phyloP scores from a whole-genome alignment of 768 basidiomycete genomes.

The Daedaleopsis nitida region DNA sequence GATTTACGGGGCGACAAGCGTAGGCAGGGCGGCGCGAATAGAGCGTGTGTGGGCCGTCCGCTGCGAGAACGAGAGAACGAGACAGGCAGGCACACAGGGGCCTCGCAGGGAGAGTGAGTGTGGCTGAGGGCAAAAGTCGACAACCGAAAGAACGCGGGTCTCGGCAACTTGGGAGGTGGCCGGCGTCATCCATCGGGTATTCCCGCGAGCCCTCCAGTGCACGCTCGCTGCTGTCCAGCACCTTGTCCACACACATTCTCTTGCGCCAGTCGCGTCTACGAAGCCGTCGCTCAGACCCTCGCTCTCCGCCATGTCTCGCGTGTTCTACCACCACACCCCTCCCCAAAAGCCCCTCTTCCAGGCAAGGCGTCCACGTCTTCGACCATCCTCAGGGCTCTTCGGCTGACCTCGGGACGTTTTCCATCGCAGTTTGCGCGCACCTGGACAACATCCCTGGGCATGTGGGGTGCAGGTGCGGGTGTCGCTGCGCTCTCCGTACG shows the following conservation, averaged over 20 bases:
- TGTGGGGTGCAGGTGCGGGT: conserved; percentile 77
- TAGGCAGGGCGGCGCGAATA: not conserved
- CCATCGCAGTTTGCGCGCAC: conserved; percentile 35
- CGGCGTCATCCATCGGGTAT: conserved; percentile 14
- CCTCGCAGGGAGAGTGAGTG: conserved; percentile 5
- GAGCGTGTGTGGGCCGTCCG: not conserved
- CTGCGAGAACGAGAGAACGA: not conserved
- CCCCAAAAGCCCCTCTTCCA: conserved; percentile 22
- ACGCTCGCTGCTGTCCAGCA: not conserved
- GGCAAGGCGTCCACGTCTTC: conserved; percentile 20
- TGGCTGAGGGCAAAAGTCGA: conserved; percentile 2
- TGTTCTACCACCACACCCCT: conserved; percentile 35
- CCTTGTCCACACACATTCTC: not conserved
- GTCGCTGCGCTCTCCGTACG: conserved; percentile 68
- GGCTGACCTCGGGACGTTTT: not conserved
- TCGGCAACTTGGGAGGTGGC: conserved; percentile 19
- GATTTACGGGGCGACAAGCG: conserved; percentile 4
- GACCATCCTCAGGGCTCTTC: not conserved
- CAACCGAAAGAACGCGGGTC: not conserved
- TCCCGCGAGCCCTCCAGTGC: conserved; percentile 5
- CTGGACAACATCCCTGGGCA: conserved; percentile 61
- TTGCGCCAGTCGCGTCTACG: not conserved
- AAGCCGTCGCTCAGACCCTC: not conserved
- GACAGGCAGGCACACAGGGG: conserved; percentile 1
- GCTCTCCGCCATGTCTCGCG: conserved; percentile 35